These are phyloP conservation scores for Solanum aculeatissimum DNA, from an alignment of 305 asterid species.

Conservation along the genomic window DNA sequence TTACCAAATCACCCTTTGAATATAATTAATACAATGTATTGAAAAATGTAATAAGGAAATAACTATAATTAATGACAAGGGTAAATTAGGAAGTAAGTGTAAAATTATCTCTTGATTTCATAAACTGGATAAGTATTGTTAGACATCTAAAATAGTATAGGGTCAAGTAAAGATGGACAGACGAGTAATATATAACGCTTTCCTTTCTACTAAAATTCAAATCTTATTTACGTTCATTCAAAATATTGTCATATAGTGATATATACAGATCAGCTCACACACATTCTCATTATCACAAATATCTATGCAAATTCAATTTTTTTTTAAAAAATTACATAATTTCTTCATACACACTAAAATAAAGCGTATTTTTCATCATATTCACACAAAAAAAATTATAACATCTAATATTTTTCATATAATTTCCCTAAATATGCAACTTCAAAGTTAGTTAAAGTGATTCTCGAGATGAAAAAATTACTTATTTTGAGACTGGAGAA, in stretches of 20 bases:
- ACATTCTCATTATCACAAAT: not conserved
- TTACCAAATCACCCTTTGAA: no score
- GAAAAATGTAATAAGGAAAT: no score
- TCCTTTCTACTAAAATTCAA: not conserved
- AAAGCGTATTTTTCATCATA: not conserved
- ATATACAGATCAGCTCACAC: not conserved
- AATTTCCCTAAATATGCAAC: not conserved
- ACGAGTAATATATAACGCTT: no score
- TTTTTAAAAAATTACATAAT: not conserved
- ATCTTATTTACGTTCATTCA: not conserved
- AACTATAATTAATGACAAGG: no score
- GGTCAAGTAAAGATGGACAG: no score
- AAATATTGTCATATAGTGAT: not conserved
- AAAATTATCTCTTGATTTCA: no score
- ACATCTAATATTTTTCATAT: not conserved
- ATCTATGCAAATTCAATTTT: not conserved
- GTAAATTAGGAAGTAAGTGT: no score
- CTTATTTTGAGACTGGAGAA: not conserved
- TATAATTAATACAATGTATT: no score
- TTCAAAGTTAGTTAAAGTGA: not conserved
- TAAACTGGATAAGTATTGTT: no score
- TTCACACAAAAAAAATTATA: not conserved
- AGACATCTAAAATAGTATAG: no score
- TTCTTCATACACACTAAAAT: not conserved
- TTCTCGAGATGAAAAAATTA: not conserved